Conservation (phyloP, 495 filamentous ascomycete species). For the Evernia prunastri region DNA sequence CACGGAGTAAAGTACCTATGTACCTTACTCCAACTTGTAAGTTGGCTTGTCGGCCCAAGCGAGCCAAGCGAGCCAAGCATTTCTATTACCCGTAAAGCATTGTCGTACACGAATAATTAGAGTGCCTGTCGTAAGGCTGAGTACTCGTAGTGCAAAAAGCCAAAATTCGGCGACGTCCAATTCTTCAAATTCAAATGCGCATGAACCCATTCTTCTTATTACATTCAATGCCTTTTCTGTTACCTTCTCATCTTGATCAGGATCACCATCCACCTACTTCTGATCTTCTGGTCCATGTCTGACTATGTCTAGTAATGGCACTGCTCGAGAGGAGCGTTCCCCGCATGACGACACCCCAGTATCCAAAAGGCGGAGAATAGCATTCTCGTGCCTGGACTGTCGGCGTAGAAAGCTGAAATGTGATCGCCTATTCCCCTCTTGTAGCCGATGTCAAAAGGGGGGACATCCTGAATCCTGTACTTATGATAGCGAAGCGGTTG, state of each 20-base stretch:
- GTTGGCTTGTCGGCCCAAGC: too few relatives aligned
- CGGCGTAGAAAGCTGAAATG: slow-evolving; percentile 35
- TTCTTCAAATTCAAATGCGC: not conserved
- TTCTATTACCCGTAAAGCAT: too few relatives aligned
- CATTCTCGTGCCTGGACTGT: slow-evolving; percentile 34
- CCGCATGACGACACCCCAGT: slow-evolving; percentile 11
- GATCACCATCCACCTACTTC: not conserved
- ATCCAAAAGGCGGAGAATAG: slow-evolving; percentile 24
- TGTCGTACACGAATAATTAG: too few relatives aligned
- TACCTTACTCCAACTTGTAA: too few relatives aligned
- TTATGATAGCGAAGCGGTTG: slow-evolving; percentile 24
- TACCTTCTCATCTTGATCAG: not conserved
- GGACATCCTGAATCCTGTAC: slow-evolving; percentile 26
- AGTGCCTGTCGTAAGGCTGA: too few relatives aligned
- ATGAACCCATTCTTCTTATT: not conserved
- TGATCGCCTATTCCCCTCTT: slow-evolving; percentile 33
- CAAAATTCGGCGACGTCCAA: not conserved
- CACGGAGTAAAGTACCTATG: too few relatives aligned
- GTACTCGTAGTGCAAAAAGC: too few relatives aligned
- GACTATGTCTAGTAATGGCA: slow-evolving; percentile 12
- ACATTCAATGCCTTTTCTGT: not conserved
- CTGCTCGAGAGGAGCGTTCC: slow-evolving; percentile 5
- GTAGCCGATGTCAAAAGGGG: slow-evolving; percentile 32
- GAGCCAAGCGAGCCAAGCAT: too few relatives aligned
- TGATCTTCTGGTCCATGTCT: not conserved